Percentiles rank a stretch among this genome's conserved stretches.
Evolutionary conservation across 1,284 basidiomycete genomes (phyloP).

Genomic region (Boletellus sp.): DNA sequence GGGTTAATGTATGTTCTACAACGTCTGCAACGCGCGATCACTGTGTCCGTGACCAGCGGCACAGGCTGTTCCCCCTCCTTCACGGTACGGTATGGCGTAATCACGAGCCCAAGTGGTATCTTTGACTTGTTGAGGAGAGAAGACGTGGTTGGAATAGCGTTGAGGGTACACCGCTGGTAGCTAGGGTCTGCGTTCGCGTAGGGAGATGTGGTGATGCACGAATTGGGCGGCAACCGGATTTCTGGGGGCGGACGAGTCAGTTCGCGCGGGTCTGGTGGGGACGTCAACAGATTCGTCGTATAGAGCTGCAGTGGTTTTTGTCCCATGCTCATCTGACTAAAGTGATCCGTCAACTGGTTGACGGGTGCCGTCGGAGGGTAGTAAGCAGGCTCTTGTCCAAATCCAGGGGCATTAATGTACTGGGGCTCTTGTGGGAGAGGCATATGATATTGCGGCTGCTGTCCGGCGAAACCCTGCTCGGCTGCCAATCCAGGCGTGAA

Average conservation of each 20-base stretch:
- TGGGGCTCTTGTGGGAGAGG: conserved; percentile 47
- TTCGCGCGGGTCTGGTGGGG: conserved; percentile 86
- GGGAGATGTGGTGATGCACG: conserved; percentile 79
- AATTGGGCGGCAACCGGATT: conserved; percentile 80
- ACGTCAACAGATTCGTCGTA: conserved; percentile 86
- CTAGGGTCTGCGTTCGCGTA: conserved; percentile 84
- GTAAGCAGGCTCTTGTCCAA: conserved; percentile 50
- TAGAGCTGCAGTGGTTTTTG: conserved; percentile 73
- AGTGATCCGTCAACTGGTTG: conserved; percentile 78
- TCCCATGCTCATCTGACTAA: conserved; percentile 80
- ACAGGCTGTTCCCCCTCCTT: conserved; percentile 76
- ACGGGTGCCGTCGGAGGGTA: conserved; percentile 47
- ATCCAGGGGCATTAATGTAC: conserved; percentile 53
- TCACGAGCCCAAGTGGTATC: conserved; percentile 86
- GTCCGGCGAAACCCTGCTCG: conserved; percentile 61
- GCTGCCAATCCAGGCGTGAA: conserved; percentile 81
- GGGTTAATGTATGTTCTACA: conserved; percentile 99
- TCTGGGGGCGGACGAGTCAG: conserved; percentile 82
- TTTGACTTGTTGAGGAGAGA: conserved; percentile 91
- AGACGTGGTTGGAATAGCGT: conserved; percentile 91
- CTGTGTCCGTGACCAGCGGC: conserved; percentile 87
- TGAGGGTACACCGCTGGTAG: conserved; percentile 91
- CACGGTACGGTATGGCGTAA: conserved; percentile 89
- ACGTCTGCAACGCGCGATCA: conserved; percentile 95
- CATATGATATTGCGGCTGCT: conserved; percentile 50